Conservation (phyloP, 169 alveolate genomes). For the Plasmodium relictum region DNA sequence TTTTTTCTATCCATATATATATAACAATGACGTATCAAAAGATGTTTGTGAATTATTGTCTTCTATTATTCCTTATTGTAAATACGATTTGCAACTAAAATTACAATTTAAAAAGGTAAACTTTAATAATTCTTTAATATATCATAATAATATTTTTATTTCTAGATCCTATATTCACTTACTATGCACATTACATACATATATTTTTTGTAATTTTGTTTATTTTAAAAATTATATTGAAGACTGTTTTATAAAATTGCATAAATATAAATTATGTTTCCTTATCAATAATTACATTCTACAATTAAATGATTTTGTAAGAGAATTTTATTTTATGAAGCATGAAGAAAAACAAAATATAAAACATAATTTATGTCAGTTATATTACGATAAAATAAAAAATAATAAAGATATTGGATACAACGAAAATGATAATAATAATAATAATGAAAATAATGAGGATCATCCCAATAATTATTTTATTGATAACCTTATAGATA, state of each 20-base stretch:
- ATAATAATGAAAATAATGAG: background rate
- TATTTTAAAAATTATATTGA: constrained; percentile 49
- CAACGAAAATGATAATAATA: background rate
- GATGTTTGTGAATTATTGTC: constrained; percentile 76
- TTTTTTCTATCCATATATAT: constrained; percentile 62
- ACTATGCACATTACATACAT: constrained; percentile 69
- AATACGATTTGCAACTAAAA: constrained; percentile 31
- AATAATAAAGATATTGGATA: background rate
- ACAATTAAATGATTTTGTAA: constrained; percentile 50
- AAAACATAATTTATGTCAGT: background rate
- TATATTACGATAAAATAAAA: background rate
- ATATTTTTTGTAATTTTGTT: constrained; percentile 48
- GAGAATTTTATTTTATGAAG: constrained; percentile 26
- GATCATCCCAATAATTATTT: constrained; percentile 19
- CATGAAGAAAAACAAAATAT: constrained; percentile 16
- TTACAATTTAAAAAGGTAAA: constrained; percentile 54
- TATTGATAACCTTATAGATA: constrained; percentile 33
- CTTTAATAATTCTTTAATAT: constrained; percentile 38
- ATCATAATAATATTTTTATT: constrained; percentile 51
- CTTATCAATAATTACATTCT: constrained; percentile 48
- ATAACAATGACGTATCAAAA: constrained; percentile 63
- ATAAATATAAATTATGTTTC: constrained; percentile 63
- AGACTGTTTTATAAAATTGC: constrained; percentile 38
- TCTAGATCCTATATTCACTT: constrained; percentile 69
- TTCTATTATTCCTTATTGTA: constrained; percentile 62